phyloP scores from a whole-genome alignment of 371 early-diverging fungal species.

The Rhizopus delemar region DNA sequence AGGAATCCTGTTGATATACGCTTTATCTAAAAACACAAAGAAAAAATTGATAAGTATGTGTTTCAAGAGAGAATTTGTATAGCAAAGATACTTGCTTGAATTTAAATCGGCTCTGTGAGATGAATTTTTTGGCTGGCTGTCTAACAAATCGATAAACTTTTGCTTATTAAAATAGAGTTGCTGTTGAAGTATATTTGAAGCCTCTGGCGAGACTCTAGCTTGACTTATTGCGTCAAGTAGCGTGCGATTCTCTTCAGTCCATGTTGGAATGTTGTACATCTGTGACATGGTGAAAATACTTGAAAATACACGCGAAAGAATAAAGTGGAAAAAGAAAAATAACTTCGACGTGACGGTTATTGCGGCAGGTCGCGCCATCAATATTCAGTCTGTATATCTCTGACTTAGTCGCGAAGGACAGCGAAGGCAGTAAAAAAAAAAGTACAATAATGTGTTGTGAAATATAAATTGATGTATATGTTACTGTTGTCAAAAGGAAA shows the following conservation, averaged over 20 bases:
- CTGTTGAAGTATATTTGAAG: slow-evolving; percentile 24
- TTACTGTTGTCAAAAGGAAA: no score
- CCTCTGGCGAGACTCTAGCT: slow-evolving; percentile 26
- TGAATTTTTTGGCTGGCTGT: slow-evolving; percentile 48
- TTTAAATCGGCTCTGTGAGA: slow-evolving; percentile 52
- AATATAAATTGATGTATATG: no score
- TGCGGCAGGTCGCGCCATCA: background rate
- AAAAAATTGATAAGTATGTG: background rate
- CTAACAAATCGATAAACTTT: slow-evolving; percentile 45
- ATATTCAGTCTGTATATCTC: no score
- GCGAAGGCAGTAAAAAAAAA: no score
- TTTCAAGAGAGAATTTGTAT: background rate
- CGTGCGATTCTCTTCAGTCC: slow-evolving; percentile 26
- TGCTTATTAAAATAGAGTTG: slow-evolving; percentile 36
- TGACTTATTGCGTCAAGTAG: slow-evolving; percentile 37
- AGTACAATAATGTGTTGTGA: no score
- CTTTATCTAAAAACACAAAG: slow-evolving; percentile 28
- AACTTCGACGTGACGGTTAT: background rate
- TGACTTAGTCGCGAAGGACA: no score
- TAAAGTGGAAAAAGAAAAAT: background rate
- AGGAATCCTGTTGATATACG: slow-evolving; percentile 52
- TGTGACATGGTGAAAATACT: slow-evolving; percentile 5
- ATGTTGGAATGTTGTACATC: slow-evolving; percentile 23
- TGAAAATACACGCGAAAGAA: background rate
- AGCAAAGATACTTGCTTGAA: slow-evolving; percentile 38